These are phyloP conservation scores for Pterulicium gracile DNA, from an alignment of 1,284 basidiomycete species.

Conservation along the genomic window DNA sequence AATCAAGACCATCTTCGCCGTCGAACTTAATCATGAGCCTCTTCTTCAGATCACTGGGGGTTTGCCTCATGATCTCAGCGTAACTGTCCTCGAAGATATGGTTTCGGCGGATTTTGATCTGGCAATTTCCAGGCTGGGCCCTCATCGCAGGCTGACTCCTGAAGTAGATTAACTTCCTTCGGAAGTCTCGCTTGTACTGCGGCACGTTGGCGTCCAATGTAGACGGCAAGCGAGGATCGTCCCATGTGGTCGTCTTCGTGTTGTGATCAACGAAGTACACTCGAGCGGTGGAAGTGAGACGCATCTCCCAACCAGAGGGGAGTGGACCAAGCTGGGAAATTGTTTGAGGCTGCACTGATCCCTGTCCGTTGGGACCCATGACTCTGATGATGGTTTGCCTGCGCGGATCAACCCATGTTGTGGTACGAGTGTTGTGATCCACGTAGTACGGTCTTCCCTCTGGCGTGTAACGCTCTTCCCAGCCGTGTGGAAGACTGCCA, in stretches of 20 bases:
- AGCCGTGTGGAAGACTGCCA: constrained; percentile 81
- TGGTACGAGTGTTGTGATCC: constrained; percentile 89
- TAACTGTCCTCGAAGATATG: constrained; percentile 95
- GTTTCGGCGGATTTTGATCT: constrained; percentile 88
- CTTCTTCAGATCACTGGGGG: constrained; percentile 90
- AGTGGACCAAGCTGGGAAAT: constrained; percentile 87
- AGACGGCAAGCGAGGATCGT: constrained; percentile 84
- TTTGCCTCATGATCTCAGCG: constrained; percentile 93
- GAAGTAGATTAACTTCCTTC: constrained; percentile 95
- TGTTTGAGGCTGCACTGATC: constrained; percentile 76
- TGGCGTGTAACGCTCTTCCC: constrained; percentile 93
- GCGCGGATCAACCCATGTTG: constrained; percentile 92
- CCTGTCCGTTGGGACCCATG: constrained; percentile 80
- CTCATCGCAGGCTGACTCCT: constrained; percentile 89
- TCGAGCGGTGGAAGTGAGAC: constrained; percentile 84
- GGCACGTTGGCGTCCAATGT: constrained; percentile 83
- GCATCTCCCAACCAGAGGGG: constrained; percentile 96
- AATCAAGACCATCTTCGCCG: constrained; percentile 92
- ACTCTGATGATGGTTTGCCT: constrained; percentile 85
- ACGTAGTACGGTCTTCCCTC: constrained; percentile 93
- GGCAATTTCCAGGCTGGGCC: constrained; percentile 83
- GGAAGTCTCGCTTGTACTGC: constrained; percentile 95
- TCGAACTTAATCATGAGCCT: constrained; percentile 97
- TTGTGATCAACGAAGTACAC: constrained; percentile 98
- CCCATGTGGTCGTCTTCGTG: constrained; percentile 97